These are phyloP conservation scores for Kurtzmaniella quercitrusa DNA, from an alignment of 1,139 yeast species.

Conservation along the genomic window DNA sequence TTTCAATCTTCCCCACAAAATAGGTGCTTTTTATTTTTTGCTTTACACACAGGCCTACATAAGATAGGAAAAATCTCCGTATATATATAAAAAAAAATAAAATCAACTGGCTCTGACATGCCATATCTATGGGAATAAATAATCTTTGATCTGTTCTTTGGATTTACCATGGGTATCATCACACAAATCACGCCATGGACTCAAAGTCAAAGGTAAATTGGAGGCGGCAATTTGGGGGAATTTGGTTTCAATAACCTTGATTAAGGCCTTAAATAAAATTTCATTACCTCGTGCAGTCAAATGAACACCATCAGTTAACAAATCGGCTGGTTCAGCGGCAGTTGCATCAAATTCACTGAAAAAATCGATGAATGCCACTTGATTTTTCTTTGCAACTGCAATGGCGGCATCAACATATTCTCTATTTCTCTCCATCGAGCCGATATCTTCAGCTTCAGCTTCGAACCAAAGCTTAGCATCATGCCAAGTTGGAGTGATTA, in stretches of 20 bases:
- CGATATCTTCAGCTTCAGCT: constrained; percentile 23
- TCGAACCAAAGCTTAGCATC: constrained; percentile 24
- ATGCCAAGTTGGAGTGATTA: constrained; percentile 65
- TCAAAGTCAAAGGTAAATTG: constrained; percentile 27
- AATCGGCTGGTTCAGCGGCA: constrained; percentile 5
- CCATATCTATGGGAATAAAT: background rate
- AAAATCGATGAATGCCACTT: constrained; percentile 53
- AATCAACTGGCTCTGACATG: no score
- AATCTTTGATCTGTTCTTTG: background rate
- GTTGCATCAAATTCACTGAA: constrained; percentile 37
- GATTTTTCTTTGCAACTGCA: constrained; percentile 38
- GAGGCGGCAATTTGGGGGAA: constrained; percentile 50
- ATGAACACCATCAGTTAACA: constrained; percentile 62
- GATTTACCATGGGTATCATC: background rate
- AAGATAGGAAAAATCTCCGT: no score
- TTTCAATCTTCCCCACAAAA: background rate
- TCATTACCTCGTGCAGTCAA: constrained; percentile 58
- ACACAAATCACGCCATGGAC: constrained; percentile 31
- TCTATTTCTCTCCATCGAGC: constrained; percentile 27
- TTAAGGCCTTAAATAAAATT: constrained; percentile 43
- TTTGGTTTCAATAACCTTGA: constrained; percentile 28
- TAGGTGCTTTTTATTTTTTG: background rate
- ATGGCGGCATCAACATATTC: constrained; percentile 49
- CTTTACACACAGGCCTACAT: no score
- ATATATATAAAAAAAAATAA: no score